A percentile compares a stretch with the other conserved stretches of the same genome.
Conservation (phyloP, 768 basidiomycete genomes). For the Tylopilus subfusipes region DNA sequence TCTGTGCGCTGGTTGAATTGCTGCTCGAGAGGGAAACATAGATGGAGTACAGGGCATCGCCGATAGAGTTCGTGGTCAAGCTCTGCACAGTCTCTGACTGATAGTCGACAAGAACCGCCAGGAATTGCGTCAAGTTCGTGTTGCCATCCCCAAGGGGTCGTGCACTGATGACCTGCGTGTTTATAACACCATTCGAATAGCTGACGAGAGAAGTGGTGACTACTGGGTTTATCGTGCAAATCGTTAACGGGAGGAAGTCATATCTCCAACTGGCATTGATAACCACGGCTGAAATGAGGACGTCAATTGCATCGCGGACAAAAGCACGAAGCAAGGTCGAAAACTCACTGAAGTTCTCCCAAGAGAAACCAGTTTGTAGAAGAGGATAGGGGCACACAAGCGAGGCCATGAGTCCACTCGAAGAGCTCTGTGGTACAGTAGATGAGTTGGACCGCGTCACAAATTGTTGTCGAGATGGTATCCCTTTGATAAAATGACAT, state of each 20-base stretch:
- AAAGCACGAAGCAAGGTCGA: background rate
- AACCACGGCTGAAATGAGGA: background rate
- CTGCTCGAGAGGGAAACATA: background rate
- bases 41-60: conserved; percentile 17
- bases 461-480: background rate
- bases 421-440: background rate
- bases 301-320: background rate
- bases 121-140: conserved; percentile 7
- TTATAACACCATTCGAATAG: conserved; percentile 4
- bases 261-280: conserved; percentile 12
- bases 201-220: conserved; percentile 12
- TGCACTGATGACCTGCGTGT: background rate
- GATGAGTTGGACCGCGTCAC: conserved; percentile 2
- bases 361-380: background rate
- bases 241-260: conserved; percentile 6
- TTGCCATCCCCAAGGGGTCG: background rate
- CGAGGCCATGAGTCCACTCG: background rate
- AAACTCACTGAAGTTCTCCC: conserved; percentile 4
- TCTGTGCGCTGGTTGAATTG: background rate
- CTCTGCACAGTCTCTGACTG: conserved; percentile 11
- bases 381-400: conserved; percentile 6
- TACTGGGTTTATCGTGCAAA: conserved; percentile 10
- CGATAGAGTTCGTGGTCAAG: conserved; percentile 12
- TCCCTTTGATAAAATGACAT: background rate
- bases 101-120: conserved; percentile 3